These are phyloP conservation scores for Corylus americana DNA, from an alignment of 306 rosid genomes.

Conservation along the genomic window DNA sequence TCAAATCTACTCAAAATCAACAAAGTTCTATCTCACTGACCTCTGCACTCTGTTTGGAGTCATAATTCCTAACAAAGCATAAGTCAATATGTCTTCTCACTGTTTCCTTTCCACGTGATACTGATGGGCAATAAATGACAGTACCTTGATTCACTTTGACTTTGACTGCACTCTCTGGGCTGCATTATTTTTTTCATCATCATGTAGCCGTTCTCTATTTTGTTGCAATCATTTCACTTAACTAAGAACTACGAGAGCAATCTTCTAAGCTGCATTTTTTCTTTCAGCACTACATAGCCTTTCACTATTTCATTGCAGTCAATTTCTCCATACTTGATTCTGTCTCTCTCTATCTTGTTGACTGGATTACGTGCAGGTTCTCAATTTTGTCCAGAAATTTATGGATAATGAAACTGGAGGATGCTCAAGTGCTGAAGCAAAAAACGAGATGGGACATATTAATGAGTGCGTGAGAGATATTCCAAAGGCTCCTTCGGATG, in stretches of 20 bases:
- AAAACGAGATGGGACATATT: slow-evolving; percentile 57
- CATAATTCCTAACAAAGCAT: background rate
- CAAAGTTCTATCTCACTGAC: background rate
- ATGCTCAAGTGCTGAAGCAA: slow-evolving; percentile 57
- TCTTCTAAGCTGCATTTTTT: background rate
- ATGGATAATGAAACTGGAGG: slow-evolving; percentile 56
- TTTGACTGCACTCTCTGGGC: no score
- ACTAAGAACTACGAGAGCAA: background rate
- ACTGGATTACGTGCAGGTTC: slow-evolving; percentile 52
- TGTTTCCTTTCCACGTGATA: background rate
- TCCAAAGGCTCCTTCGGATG: slow-evolving; percentile 98
- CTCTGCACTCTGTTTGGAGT: background rate
- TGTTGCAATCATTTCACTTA: background rate
- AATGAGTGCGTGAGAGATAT: slow-evolving; percentile 59
- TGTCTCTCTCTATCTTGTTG: no score
- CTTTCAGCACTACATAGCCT: background rate
- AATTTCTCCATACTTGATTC: no score
- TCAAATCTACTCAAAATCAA: background rate
- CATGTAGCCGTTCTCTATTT: no score
- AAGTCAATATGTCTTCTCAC: no score
- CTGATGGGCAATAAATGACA: background rate
- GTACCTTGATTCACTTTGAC: background rate
- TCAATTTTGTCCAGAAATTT: slow-evolving; percentile 53
- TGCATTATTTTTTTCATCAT: no score
- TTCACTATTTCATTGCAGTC: background rate